Evolutionary conservation across 805 yeast species (phyloP).

Genomic region (Candida arabinofermentans): DNA sequence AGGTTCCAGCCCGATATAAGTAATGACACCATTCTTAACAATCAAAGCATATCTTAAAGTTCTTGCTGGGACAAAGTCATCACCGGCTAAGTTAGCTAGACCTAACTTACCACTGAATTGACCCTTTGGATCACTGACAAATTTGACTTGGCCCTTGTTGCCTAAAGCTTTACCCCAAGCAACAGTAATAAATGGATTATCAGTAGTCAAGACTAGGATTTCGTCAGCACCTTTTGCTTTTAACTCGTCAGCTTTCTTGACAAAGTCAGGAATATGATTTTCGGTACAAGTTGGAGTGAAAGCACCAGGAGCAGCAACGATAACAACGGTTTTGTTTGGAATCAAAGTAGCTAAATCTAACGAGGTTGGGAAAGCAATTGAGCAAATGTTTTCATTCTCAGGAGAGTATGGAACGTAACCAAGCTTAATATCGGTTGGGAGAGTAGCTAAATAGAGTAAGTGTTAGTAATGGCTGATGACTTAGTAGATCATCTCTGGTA

Average conservation of each 20-base stretch:
- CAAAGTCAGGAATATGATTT: conserved; percentile 38
- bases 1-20: conserved; percentile 40
- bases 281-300: conserved; percentile 48
- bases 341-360: conserved; percentile 34
- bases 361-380: conserved; percentile 37
- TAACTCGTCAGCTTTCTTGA: conserved; percentile 32
- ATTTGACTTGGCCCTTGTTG: conserved; percentile 33
- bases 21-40: conserved; percentile 40
- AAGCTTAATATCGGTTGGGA: conserved; percentile 31
- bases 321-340: conserved; percentile 34
- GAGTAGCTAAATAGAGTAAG: conserved; percentile 12
- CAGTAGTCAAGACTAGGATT: conserved; percentile 36
- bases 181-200: conserved; percentile 38
- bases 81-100: conserved; percentile 48
- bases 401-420: conserved; percentile 40
- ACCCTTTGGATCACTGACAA: conserved; percentile 65
- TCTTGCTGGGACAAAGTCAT: conserved; percentile 53
- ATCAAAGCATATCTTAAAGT: conserved; percentile 71
- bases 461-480: too few species aligned
- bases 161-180: conserved; percentile 50
- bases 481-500: too few species aligned
- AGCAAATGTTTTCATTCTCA: conserved; percentile 32
- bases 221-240: conserved; percentile 37
- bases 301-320: conserved; percentile 49
- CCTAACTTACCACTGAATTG: conserved; percentile 59